Percentiles rank a stretch among this genome's conserved stretches.
These are phyloP conservation scores for Nemania abortiva DNA, from an alignment of 2,329 filamentous ascomycete species.

Conservation along the genomic window DNA sequence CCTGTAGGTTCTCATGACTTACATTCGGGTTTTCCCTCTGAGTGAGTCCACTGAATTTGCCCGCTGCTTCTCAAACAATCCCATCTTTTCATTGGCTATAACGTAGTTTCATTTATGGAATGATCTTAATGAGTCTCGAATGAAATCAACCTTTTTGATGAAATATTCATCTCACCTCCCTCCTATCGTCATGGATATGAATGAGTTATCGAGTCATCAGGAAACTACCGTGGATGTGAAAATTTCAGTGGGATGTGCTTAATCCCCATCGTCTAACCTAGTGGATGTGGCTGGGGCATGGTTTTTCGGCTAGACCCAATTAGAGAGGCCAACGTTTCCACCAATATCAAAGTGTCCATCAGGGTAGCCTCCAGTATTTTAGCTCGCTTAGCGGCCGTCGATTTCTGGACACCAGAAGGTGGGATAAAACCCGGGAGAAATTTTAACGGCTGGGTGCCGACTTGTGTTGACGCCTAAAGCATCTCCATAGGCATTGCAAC, in stretches of 20 bases:
- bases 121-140: no score
- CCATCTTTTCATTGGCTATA: no score
- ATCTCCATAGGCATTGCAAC: background rate
- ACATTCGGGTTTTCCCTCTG: no score
- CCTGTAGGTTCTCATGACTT: no score
- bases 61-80: no score
- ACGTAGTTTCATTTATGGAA: no score
- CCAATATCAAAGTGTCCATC: conserved; percentile 25
- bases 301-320: conserved; percentile 30
- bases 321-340: conserved; percentile 31
- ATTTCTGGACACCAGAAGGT: conserved; percentile 19
- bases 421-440: conserved; percentile 28
- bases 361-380: conserved; percentile 10
- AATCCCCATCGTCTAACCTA: background rate
- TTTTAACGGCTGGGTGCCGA: conserved; percentile 30
- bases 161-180: no score
- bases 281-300: conserved; percentile 46
- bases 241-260: background rate
- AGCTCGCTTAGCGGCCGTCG: conserved; percentile 31
- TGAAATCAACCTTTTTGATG: no score
- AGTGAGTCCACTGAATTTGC: no score
- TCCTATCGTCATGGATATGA: no score
- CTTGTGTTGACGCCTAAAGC: conserved; percentile 20
- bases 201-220: no score
- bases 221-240: no score